Percentiles rank a stretch among this genome's conserved stretches.
phyloP scores from a whole-genome alignment of 345 rosid genomes.

The Orychophragmus violaceus region DNA sequence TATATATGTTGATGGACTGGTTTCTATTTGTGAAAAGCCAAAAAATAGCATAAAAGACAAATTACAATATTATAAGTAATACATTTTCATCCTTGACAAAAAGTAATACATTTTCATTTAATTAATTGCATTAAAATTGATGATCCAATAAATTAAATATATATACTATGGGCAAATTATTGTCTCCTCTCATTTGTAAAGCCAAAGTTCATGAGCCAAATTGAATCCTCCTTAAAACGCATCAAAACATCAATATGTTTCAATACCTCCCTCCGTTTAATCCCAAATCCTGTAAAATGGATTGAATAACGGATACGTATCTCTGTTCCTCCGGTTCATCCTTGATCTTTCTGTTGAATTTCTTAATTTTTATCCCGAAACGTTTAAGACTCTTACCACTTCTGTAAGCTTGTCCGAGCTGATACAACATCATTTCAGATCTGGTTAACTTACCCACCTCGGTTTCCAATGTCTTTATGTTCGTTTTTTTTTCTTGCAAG shows the following conservation, averaged over 20 bases:
- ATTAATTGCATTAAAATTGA: constrained; percentile 13
- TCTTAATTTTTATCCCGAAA: neutral
- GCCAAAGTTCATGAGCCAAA: constrained; percentile 8
- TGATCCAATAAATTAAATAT: constrained; percentile 4
- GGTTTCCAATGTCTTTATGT: neutral
- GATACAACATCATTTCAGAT: neutral
- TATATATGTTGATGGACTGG: too few relatives aligned
- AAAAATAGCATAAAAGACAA: neutral
- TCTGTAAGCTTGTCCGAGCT: constrained; percentile 22
- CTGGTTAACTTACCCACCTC: neutral
- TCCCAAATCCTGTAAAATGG: constrained; percentile 25
- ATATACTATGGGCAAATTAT: neutral
- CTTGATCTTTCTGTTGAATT: constrained; percentile 3
- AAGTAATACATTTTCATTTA: too few relatives aligned
- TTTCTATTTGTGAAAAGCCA: too few relatives aligned
- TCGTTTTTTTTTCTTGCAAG: constrained; percentile 6
- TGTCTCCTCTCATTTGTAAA: constrained; percentile 21
- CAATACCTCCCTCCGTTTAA: constrained; percentile 3
- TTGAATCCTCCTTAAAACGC: constrained; percentile 12
- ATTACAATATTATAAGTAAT: neutral
- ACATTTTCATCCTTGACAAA: too few relatives aligned
- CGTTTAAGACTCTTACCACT: neutral
- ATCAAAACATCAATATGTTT: constrained; percentile 1
- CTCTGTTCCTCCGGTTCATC: neutral
- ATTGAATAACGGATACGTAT: constrained; percentile 3